Evolutionary conservation across 2,329 filamentous ascomycete genomes (phyloP).

Genomic region (Aspergillus sojae): DNA sequence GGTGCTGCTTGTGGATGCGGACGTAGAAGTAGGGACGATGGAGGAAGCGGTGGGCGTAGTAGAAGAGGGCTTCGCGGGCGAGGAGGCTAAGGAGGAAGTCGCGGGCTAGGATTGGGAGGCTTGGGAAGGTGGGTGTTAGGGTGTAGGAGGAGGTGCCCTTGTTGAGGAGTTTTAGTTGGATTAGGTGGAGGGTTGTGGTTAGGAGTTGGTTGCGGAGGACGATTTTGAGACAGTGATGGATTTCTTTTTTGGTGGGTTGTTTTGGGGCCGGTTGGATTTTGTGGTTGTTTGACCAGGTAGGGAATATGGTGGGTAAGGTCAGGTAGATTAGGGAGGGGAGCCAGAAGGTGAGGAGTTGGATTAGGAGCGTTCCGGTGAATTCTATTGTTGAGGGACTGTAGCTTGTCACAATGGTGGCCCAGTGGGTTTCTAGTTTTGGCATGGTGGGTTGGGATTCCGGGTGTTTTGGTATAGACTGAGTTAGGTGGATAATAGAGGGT

Average conservation of each 20-base stretch:
- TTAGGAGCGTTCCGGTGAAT: constrained; percentile 28
- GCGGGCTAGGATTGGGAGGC: constrained; percentile 36
- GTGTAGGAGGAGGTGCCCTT: constrained; percentile 37
- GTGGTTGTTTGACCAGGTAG: constrained; percentile 53
- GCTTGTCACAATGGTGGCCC: constrained; percentile 7
- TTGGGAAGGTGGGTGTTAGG: constrained; percentile 43
- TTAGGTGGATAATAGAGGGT: background rate
- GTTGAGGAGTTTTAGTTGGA: constrained; percentile 3
- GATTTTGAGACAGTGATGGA: constrained; percentile 48
- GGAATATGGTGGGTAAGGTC: constrained; percentile 48
- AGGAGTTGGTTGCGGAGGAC: constrained; percentile 54
- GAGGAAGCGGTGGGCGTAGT: constrained; percentile 58
- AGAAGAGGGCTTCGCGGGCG: constrained; percentile 57
- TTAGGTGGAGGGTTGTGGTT: constrained; percentile 36
- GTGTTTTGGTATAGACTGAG: background rate
- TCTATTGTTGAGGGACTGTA: constrained; percentile 23
- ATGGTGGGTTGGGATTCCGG: background rate
- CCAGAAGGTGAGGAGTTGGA: constrained; percentile 31
- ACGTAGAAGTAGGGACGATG: constrained; percentile 54
- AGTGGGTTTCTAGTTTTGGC: background rate
- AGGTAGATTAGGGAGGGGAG: constrained; percentile 42
- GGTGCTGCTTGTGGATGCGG: constrained; percentile 59
- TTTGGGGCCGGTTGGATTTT: constrained; percentile 58
- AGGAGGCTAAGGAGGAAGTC: constrained; percentile 49
- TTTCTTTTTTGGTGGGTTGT: constrained; percentile 52